Evolutionary conservation across 352 stramenopile species (phyloP).

Genomic region (Phytopythium litorale): DNA sequence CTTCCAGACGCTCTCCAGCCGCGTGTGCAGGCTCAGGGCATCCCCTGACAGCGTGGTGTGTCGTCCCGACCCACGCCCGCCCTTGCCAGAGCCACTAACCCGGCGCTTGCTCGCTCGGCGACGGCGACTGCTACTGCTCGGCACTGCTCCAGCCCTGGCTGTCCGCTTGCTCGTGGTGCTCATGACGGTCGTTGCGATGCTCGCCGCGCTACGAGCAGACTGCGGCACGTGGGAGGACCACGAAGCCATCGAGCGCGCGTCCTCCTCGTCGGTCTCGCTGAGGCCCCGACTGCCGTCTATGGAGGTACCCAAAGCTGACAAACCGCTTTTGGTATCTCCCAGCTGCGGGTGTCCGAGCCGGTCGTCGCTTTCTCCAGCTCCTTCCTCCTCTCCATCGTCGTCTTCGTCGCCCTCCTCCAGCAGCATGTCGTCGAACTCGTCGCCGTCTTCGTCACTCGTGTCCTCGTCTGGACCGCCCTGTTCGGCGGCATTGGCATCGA

Average conservation of each 20-base stretch:
- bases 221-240: not conserved
- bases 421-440: conserved; percentile 9
- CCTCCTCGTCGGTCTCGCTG: not conserved
- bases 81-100: conserved; percentile 15
- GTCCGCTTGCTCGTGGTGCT: conserved; percentile 7
- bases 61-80: conserved; percentile 5
- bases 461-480: conserved; percentile 4
- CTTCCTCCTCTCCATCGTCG: conserved; percentile 19
- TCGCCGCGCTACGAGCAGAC: conserved; percentile 19
- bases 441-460: conserved; percentile 11
- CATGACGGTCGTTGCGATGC: conserved; percentile 10
- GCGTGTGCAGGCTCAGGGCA: conserved; percentile 42
- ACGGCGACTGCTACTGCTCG: not conserved
- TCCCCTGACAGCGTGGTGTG: conserved; percentile 25
- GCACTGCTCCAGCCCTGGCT: not conserved
- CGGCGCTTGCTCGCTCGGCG: conserved; percentile 13
- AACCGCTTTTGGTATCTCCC: not conserved
- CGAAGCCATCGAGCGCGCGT: conserved; percentile 4
- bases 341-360: not conserved
- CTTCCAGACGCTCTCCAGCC: conserved; percentile 52
- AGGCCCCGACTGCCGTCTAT: not conserved
- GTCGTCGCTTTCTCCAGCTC: not conserved
- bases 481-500: conserved; percentile 9
- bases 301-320: not conserved
- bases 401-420: conserved; percentile 15